Conservation (phyloP, 208 protist species). For the Leishmania mexicana region DNA sequence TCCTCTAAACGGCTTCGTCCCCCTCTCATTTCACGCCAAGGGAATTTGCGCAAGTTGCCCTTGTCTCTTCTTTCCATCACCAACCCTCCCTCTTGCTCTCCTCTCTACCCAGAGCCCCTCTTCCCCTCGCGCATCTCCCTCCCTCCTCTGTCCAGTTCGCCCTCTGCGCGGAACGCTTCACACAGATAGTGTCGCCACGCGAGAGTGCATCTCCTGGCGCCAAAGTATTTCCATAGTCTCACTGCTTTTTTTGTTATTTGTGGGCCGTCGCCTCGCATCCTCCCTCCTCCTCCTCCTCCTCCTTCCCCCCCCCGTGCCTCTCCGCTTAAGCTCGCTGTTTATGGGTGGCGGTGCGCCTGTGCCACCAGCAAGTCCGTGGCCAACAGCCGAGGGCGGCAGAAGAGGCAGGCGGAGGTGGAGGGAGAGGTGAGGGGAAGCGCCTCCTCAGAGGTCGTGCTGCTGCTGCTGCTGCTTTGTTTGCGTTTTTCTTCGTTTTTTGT, state of each 20-base stretch:
- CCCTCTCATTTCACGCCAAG: not conserved
- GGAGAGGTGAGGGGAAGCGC: not conserved
- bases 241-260: no score
- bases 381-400: not conserved
- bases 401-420: not conserved
- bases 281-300: not conserved
- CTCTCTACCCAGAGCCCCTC: not conserved
- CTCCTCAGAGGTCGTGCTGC: not conserved
- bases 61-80: not conserved
- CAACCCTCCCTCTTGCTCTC: not conserved
- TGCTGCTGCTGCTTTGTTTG: not conserved
- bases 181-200: not conserved
- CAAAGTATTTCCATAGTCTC: no score
- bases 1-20: not conserved
- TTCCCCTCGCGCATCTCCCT: not conserved
- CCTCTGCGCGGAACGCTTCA: not conserved
- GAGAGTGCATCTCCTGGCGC: no score
- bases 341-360: not conserved
- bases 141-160: not conserved
- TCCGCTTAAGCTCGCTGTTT: not conserved
- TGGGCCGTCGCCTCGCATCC: not conserved
- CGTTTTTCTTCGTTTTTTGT: not conserved
- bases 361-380: not conserved
- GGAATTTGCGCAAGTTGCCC: not conserved
- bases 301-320: not conserved